A percentile compares a stretch with the other conserved stretches of the same genome.
Evolutionary conservation across 2,329 filamentous ascomycete genomes (phyloP).

Genomic region (Juglanconis sp.): DNA sequence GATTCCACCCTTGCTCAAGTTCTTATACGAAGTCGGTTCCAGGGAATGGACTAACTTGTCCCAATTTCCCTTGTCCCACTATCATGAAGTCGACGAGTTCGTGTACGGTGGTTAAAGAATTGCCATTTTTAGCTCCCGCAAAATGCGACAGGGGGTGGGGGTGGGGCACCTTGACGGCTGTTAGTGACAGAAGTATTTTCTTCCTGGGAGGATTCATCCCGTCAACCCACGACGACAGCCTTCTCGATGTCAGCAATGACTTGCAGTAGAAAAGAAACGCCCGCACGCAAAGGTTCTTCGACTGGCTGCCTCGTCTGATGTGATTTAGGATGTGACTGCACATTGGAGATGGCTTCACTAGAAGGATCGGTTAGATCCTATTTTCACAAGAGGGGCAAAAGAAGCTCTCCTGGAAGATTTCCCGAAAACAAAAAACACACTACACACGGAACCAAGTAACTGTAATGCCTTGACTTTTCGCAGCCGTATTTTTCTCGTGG

Average conservation of each 20-base stretch:
- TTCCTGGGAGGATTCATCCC: neutral
- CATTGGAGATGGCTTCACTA: too few species aligned
- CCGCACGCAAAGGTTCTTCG: too few species aligned
- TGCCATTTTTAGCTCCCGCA: constrained; percentile 27
- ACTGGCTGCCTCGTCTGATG: too few species aligned
- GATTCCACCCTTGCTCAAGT: neutral
- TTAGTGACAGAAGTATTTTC: constrained; percentile 9
- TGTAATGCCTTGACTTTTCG: too few species aligned
- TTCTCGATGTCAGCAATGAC: too few species aligned
- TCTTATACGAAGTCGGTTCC: constrained; percentile 9
- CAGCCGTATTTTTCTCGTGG: neutral
- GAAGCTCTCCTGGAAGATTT: too few species aligned
- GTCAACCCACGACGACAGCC: too few species aligned
- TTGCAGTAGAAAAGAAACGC: too few species aligned
- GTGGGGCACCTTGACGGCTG: neutral
- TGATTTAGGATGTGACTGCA: too few species aligned
- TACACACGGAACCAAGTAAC: neutral
- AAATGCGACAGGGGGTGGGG: constrained; percentile 9
- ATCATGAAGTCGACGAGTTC: neutral
- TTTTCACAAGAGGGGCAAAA: too few species aligned
- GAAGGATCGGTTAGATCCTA: too few species aligned
- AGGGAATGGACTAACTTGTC: constrained; percentile 10
- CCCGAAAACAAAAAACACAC: neutral
- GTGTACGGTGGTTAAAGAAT: constrained; percentile 22
- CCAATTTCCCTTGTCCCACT: constrained; percentile 18